phyloP scores from a whole-genome alignment of 2,329 filamentous ascomycete genomes.

The Sclerotiophoma versabilis region DNA sequence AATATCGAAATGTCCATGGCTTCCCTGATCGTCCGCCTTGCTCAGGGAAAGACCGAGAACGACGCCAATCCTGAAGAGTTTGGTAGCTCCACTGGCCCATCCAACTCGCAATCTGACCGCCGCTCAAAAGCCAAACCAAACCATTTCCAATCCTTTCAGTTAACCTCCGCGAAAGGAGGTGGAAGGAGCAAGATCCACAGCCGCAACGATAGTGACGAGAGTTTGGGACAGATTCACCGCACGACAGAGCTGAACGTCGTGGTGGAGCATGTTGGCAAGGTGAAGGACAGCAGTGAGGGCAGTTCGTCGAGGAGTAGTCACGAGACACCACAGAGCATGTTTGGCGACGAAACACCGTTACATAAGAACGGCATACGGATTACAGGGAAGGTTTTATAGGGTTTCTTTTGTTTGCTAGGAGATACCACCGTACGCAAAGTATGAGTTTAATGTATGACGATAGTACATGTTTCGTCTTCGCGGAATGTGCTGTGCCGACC shows the following conservation, averaged over 20 bases:
- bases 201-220: constrained; percentile 35
- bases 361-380: constrained; percentile 22
- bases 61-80: constrained; percentile 33
- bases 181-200: constrained; percentile 20
- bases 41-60: constrained; percentile 38
- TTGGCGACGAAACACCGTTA: constrained; percentile 38
- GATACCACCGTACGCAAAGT: constrained; percentile 15
- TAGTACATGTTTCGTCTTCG: constrained; percentile 5
- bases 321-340: constrained; percentile 31
- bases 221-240: constrained; percentile 33
- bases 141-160: constrained; percentile 28
- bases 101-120: constrained; percentile 24
- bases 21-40: constrained; percentile 50
- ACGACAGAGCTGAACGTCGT: constrained; percentile 35
- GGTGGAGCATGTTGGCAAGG: constrained; percentile 21
- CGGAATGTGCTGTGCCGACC: background rate
- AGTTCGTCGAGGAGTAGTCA: constrained; percentile 31
- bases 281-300: constrained; percentile 8
- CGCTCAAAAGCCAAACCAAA: constrained; percentile 13
- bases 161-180: constrained; percentile 20
- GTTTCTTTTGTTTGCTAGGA: constrained; percentile 7
- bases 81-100: constrained; percentile 27
- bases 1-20: constrained; percentile 57
- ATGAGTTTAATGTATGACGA: constrained; percentile 1
- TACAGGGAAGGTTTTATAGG: constrained; percentile 8